Evolutionary conservation across 768 basidiomycete genomes (phyloP).

Genomic region (Lactarius deliciosus): DNA sequence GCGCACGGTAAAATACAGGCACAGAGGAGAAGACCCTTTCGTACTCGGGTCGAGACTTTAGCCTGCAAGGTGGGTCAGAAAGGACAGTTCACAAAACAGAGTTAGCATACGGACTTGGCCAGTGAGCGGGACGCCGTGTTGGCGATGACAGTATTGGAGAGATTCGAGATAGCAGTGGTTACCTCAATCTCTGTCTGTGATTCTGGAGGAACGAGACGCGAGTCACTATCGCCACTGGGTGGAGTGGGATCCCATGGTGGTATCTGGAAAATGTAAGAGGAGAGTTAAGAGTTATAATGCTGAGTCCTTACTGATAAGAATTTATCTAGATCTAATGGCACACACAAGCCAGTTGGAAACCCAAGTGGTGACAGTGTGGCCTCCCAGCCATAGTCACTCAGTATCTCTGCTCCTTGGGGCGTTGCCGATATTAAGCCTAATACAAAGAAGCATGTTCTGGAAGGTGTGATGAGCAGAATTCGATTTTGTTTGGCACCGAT

Average conservation of each 20-base stretch:
- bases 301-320: constrained; percentile 67
- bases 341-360: constrained; percentile 83
- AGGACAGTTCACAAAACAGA: constrained; percentile 8
- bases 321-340: constrained; percentile 79
- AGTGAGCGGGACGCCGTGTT: constrained; percentile 91
- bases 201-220: constrained; percentile 61
- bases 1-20: constrained; percentile 76
- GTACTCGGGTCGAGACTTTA: constrained; percentile 77
- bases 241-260: constrained; percentile 58
- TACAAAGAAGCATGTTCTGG: constrained; percentile 94
- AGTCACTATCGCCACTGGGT: constrained; percentile 37
- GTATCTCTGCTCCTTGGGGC: constrained; percentile 85
- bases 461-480: not conserved
- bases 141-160: constrained; percentile 94
- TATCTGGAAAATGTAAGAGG: constrained; percentile 47
- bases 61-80: constrained; percentile 42
- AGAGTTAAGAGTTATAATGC: not conserved
- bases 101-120: constrained; percentile 55
- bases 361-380: constrained; percentile 86
- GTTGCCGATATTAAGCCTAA: constrained; percentile 92
- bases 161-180: constrained; percentile 86
- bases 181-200: constrained; percentile 77
- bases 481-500: not conserved
- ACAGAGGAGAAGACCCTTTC: constrained; percentile 75
- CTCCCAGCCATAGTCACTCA: constrained; percentile 93